These are phyloP conservation scores for Blastobotrys elegans DNA, from an alignment of 1,139 yeast genomes.

Conservation along the genomic window DNA sequence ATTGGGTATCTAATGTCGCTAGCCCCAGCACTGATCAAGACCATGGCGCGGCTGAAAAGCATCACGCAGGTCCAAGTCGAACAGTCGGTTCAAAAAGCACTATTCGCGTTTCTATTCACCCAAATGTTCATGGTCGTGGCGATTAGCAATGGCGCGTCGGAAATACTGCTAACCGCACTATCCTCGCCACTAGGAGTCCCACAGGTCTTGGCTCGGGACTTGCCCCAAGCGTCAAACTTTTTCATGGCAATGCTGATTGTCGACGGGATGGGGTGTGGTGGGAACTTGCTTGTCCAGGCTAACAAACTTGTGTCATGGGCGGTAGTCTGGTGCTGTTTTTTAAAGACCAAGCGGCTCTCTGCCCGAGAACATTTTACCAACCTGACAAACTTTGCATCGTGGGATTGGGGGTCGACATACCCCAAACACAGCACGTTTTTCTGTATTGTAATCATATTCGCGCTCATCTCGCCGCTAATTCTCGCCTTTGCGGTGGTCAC, in stretches of 20 bases:
- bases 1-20: slow-evolving; percentile 64
- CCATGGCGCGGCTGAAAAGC: slow-evolving; percentile 63
- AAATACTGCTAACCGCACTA: slow-evolving; percentile 57
- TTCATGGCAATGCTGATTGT: slow-evolving; percentile 69
- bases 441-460: slow-evolving; percentile 69
- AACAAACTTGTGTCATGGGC: slow-evolving; percentile 30
- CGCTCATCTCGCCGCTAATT: slow-evolving; percentile 74
- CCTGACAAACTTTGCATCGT: slow-evolving; percentile 34
- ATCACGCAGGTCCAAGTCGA: slow-evolving; percentile 63
- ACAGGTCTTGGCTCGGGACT: slow-evolving; percentile 60
- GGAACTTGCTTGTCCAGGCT: slow-evolving; percentile 30
- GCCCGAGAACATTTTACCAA: slow-evolving; percentile 14
- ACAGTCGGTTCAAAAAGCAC: slow-evolving; percentile 67
- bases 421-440: slow-evolving; percentile 74
- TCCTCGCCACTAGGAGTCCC: slow-evolving; percentile 73
- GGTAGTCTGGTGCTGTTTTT: neutral
- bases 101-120: slow-evolving; percentile 67
- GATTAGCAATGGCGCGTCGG: slow-evolving; percentile 72
- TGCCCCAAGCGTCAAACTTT: slow-evolving; percentile 79
- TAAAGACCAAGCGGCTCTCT: slow-evolving; percentile 42
- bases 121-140: slow-evolving; percentile 84
- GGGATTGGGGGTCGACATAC: slow-evolving; percentile 74
- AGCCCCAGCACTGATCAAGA: slow-evolving; percentile 66
- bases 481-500: slow-evolving; percentile 57
- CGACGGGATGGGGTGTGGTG: slow-evolving; percentile 69